Evolutionary conservation across 768 basidiomycete species (phyloP), one percentile per base, ranked within the genome.

Genomic region (Clitopilus passeckerianus): DNA sequence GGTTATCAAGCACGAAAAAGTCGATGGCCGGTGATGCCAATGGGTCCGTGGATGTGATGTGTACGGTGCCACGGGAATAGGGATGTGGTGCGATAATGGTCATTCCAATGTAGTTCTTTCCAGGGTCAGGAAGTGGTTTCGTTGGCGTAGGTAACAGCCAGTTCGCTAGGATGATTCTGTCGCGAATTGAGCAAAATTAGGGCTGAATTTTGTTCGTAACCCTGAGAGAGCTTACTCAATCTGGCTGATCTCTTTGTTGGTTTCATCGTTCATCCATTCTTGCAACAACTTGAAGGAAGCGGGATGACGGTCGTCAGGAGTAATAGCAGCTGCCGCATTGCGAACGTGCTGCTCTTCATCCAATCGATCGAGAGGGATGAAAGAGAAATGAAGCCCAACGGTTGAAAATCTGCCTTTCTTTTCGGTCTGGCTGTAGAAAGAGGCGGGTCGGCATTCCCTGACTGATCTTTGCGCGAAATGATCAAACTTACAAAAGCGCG

Each of bases 1-100:
- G 24, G 23, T 65, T 65, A 16, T 61, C 50, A 12, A 70, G 57
- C 20, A 66, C 57, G 8, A 50, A 18, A 22, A 50, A 58, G 23
- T 70, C 56, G 30, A 70, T 68, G 0, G 10, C 46, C 1, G 70
- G 68, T 5, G 34, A 22, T 2, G 46, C 59, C 5, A 61, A 60
- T 0, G 65, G 67, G 35, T 70, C 62, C 6, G 56, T 5, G 18
- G 67, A 66, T 4, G 34, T 5, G 22, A 70, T 68, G 46, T 71
- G 70, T 34, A 80, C 71, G 6, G 68, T 67, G 16, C 81, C 81
- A 15, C 74, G 68, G 30, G 72, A 72, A 61, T 75, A 70, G 2
- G 77, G 73, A 60, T 74, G 75, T 55, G 71, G 71, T 1, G 75
- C 61, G 14, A 60, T 57, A 8, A 63, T 2, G 16, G 62, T 15